Percentiles rank a stretch among this genome's conserved stretches.
Conservation (phyloP, 2,329 filamentous ascomycete species). For the Trichocomaceae sp. region DNA sequence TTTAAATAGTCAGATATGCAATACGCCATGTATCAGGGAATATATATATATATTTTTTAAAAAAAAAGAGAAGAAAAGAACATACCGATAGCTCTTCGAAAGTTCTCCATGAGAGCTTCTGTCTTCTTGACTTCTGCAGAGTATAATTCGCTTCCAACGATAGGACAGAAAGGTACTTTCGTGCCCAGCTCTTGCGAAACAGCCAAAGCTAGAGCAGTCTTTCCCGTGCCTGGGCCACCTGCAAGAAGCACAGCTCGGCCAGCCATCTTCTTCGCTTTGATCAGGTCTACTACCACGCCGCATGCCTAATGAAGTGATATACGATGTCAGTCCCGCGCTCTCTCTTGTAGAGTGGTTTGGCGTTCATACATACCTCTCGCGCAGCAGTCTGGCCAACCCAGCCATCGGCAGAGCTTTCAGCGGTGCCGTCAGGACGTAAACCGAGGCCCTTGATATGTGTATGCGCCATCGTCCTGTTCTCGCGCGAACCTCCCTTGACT, state of each 20-base stretch:
- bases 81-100: conserved; percentile 83
- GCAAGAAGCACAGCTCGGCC: conserved; percentile 88
- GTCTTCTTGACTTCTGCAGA: conserved; percentile 99
- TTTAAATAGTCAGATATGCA: conserved; percentile 16
- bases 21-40: not conserved
- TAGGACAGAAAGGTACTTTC: conserved; percentile 97
- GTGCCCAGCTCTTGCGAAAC: conserved; percentile 96
- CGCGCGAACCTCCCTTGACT: conserved; percentile 88
- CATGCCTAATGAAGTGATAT: conserved; percentile 61
- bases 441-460: conserved; percentile 97
- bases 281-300: conserved; percentile 91
- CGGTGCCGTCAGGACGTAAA: conserved; percentile 74
- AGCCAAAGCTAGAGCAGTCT: conserved; percentile 90
- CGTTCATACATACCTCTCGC: conserved; percentile 63
- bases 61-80: not conserved
- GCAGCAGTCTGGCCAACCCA: conserved; percentile 86
- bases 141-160: conserved; percentile 96
- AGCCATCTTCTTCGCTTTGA: conserved; percentile 95
- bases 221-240: conserved; percentile 91
- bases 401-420: conserved; percentile 70
- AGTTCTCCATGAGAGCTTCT: conserved; percentile 98
- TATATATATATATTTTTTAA: too few relatives aligned
- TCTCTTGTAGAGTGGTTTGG: not conserved
- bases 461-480: conserved; percentile 92
- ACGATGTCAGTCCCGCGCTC: conserved; percentile 8